Percentiles rank a stretch among this genome's conserved stretches.
phyloP scores from a whole-genome alignment of 352 stramenopile genomes.

The Phytophthora constricta region DNA sequence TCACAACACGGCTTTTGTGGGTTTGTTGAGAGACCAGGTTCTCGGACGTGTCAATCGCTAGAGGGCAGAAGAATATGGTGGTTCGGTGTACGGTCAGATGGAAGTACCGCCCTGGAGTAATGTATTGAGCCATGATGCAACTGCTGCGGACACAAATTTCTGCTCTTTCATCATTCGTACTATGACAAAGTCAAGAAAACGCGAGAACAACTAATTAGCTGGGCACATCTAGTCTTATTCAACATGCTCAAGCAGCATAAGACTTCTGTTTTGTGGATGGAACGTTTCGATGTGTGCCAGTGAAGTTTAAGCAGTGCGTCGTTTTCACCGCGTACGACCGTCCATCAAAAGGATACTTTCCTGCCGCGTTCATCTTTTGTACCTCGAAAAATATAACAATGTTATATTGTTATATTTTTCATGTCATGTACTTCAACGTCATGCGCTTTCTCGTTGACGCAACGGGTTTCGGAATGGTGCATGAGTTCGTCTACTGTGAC shows the following conservation, averaged over 20 bases:
- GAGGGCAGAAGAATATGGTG: not conserved
- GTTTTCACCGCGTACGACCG: constrained; percentile 24
- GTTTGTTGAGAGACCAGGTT: not conserved
- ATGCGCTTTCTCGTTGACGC: constrained; percentile 13
- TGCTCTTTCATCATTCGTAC: not conserved
- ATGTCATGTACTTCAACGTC: constrained; percentile 27
- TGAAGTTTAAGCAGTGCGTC: constrained; percentile 22
- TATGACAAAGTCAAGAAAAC: not conserved
- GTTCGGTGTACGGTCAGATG: not conserved
- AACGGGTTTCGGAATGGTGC: constrained; percentile 3
- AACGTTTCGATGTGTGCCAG: constrained; percentile 23
- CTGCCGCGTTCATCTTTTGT: constrained; percentile 6
- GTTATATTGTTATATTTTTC: no score
- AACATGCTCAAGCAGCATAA: constrained; percentile 14
- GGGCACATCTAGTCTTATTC: constrained; percentile 20
- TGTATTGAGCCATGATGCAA: not conserved
- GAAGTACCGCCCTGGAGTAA: not conserved
- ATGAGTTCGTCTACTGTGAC: constrained; percentile 24
- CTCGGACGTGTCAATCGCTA: not conserved
- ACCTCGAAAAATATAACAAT: constrained; percentile 14
- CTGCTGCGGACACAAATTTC: not conserved
- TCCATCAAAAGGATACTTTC: constrained; percentile 12
- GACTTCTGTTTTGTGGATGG: constrained; percentile 35
- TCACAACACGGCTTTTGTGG: not conserved
- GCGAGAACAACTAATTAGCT: constrained; percentile 24